phyloP scores from a whole-genome alignment of 1,284 basidiomycete species.

The Tylopilus orsonianus region DNA sequence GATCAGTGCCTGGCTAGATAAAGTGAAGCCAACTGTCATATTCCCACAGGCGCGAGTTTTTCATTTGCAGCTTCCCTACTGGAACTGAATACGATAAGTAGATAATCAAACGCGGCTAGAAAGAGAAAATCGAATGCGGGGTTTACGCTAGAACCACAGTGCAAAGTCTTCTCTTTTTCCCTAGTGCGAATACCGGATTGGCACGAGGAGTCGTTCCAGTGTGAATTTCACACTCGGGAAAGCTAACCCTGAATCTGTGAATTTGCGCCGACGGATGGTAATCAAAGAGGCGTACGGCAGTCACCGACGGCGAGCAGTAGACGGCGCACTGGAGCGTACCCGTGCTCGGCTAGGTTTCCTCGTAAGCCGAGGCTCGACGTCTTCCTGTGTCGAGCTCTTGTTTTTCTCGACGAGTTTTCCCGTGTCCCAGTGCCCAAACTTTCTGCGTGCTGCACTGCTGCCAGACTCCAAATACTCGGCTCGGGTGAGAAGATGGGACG shows the following conservation, averaged over 20 bases:
- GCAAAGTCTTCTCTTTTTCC: constrained; percentile 1
- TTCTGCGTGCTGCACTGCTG: constrained; percentile 67
- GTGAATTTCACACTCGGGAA: constrained; percentile 10
- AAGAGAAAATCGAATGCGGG: constrained; percentile 9
- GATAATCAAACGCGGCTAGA: constrained; percentile 13
- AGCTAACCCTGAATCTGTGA: constrained; percentile 25
- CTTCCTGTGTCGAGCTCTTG: constrained; percentile 21
- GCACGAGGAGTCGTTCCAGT: neutral
- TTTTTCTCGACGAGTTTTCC: constrained; percentile 25
- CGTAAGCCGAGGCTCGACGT: constrained; percentile 27
- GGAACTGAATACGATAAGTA: constrained; percentile 22
- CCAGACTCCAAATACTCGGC: constrained; percentile 84
- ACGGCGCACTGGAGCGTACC: constrained; percentile 21
- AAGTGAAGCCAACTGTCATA: constrained; percentile 18
- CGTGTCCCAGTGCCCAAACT: constrained; percentile 53
- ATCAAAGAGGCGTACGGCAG: constrained; percentile 9
- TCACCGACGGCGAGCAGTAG: constrained; percentile 31
- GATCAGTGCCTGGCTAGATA: constrained; percentile 35
- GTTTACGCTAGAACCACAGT: constrained; percentile 3
- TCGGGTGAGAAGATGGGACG: constrained; percentile 60
- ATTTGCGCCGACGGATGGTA: constrained; percentile 3
- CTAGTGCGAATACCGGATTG: neutral
- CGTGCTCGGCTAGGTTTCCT: constrained; percentile 33
- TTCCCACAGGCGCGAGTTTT: constrained; percentile 22
- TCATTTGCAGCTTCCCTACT: constrained; percentile 24